Conservation (phyloP, 495 filamentous ascomycete genomes). For the Penicillium longicatenatum region DNA sequence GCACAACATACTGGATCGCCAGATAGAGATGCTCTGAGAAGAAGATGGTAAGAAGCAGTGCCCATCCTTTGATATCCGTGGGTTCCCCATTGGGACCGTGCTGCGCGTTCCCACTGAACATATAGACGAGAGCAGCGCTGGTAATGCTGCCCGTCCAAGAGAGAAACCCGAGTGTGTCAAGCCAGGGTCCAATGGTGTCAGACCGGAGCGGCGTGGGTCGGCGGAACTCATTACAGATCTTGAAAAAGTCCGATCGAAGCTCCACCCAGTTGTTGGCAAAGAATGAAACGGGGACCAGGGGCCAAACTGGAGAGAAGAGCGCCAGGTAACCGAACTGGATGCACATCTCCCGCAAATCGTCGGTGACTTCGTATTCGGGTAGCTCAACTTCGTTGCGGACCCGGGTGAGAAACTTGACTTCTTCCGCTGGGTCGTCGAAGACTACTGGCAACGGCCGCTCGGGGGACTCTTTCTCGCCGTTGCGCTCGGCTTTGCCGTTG, state of each 20-base stretch:
- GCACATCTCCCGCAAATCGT: conserved; percentile 92
- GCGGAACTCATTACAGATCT: conserved; percentile 89
- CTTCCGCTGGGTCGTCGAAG: conserved; percentile 63
- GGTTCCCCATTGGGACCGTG: conserved; percentile 56
- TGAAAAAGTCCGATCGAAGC: conserved; percentile 88
- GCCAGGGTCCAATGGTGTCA: conserved; percentile 95
- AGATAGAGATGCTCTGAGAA: conserved; percentile 88
- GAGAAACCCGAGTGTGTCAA: conserved; percentile 82
- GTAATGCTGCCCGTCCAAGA: conserved; percentile 91
- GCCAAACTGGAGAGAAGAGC: conserved; percentile 92
- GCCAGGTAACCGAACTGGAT: conserved; percentile 94
- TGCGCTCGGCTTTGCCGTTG: conserved; percentile 27
- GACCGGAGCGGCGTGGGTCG: conserved; percentile 83
- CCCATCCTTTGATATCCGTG: conserved; percentile 76
- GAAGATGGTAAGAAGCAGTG: conserved; percentile 79
- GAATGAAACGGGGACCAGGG: conserved; percentile 84
- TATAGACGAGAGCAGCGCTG: conserved; percentile 79
- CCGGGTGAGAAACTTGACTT: conserved; percentile 73
- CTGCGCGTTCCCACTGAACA: conserved; percentile 69
- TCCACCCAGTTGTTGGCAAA: conserved; percentile 97
- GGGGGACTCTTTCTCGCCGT: conserved; percentile 29
- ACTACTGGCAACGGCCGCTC: conserved; percentile 21
- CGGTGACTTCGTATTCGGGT: conserved; percentile 80
- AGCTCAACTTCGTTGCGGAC: conserved; percentile 89
- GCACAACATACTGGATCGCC: conserved; percentile 66